phyloP scores from a whole-genome alignment of 1,284 basidiomycete species.

The Microbotryum intermedium region DNA sequence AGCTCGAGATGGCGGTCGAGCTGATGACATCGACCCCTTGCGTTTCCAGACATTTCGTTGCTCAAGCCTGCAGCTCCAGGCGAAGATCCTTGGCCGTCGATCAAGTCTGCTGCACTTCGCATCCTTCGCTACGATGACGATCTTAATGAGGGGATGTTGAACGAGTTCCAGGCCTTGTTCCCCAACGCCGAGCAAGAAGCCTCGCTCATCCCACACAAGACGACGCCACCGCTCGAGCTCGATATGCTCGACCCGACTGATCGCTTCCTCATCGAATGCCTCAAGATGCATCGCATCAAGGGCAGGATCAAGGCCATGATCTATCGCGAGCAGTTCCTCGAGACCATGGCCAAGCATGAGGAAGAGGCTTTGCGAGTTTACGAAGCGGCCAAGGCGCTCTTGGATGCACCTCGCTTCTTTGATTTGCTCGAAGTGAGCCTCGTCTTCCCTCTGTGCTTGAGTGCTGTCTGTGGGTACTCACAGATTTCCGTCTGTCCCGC shows the following conservation, averaged over 20 bases:
- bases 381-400: slow-evolving; percentile 66
- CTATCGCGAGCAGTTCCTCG: slow-evolving; percentile 76
- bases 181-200: slow-evolving; percentile 88
- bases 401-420: slow-evolving; percentile 73
- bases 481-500: slow-evolving; percentile 18
- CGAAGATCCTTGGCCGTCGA: slow-evolving; percentile 22
- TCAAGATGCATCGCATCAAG: slow-evolving; percentile 86
- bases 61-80: slow-evolving; percentile 17
- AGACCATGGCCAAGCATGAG: slow-evolving; percentile 57
- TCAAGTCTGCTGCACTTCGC: slow-evolving; percentile 48
- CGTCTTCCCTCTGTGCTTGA: not conserved
- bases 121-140: slow-evolving; percentile 77
- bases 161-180: slow-evolving; percentile 72
- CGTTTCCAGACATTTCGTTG: slow-evolving; percentile 14
- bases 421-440: slow-evolving; percentile 65
- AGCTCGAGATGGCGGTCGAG: not conserved
- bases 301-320: slow-evolving; percentile 91
- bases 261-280: slow-evolving; percentile 90
- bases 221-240: slow-evolving; percentile 78
- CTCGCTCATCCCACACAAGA: slow-evolving; percentile 82
- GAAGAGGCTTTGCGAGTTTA: slow-evolving; percentile 66
- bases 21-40: not conserved
- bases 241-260: slow-evolving; percentile 84
- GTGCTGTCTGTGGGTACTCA: slow-evolving; percentile 8
- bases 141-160: slow-evolving; percentile 73